A percentile compares a stretch with the other conserved stretches of the same genome.
These are phyloP conservation scores for Sanghuangporus weigelae DNA, from an alignment of 1,284 basidiomycete genomes.

Conservation along the genomic window DNA sequence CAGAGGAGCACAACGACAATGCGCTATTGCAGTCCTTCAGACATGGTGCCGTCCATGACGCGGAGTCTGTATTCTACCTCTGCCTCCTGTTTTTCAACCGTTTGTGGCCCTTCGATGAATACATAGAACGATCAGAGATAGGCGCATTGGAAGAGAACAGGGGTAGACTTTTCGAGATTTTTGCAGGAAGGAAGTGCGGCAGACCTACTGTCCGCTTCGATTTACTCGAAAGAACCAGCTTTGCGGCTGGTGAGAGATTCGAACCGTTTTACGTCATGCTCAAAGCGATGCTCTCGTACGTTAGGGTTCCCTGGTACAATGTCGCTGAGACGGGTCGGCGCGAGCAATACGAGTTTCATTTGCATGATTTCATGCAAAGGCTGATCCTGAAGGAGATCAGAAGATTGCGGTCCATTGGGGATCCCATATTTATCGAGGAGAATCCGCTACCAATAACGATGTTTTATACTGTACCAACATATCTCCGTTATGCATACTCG, in stretches of 20 bases:
- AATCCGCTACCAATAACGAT: no score
- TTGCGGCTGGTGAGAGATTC: not conserved
- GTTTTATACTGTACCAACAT: no score
- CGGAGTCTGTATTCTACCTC: not conserved
- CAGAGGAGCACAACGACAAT: not conserved
- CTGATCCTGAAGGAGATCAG: not conserved
- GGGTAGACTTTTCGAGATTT: not conserved
- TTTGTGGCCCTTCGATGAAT: not conserved
- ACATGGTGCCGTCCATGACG: not conserved
- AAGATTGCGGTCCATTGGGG: not conserved
- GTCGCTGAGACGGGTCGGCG: not conserved
- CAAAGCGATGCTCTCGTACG: not conserved
- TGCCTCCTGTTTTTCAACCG: not conserved
- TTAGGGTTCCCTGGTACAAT: not conserved
- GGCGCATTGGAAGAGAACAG: no score
- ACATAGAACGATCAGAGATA: no score
- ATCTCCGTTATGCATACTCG: no score
- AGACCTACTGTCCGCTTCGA: not conserved
- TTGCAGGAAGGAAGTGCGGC: not conserved
- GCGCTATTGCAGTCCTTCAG: not conserved
- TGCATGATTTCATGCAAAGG: slow-evolving; percentile 2
- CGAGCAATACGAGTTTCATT: not conserved
- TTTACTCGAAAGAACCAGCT: not conserved
- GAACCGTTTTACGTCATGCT: not conserved
- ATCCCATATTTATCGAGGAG: not conserved